Evolutionary conservation across 1,284 basidiomycete species (phyloP).

Genomic region (Vanrija pseudolonga): DNA sequence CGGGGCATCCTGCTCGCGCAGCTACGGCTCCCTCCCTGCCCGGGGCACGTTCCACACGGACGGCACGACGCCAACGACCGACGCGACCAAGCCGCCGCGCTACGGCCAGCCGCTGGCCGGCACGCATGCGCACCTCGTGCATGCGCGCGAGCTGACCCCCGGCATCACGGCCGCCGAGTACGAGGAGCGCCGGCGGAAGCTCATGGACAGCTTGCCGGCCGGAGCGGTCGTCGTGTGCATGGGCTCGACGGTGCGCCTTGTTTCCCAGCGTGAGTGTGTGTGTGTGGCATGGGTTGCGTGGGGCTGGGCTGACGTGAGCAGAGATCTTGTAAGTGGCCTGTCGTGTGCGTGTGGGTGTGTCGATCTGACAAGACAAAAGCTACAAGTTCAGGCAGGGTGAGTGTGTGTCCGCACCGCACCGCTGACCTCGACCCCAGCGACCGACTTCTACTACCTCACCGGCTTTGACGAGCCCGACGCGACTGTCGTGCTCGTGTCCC

Average conservation of each 20-base stretch:
- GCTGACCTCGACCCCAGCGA: constrained; percentile 53
- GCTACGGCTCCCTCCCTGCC: no score
- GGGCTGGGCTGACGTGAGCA: constrained; percentile 23
- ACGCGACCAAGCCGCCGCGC: constrained; percentile 57
- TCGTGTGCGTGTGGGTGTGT: neutral
- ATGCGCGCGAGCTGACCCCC: constrained; percentile 69
- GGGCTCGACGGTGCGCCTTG: constrained; percentile 77
- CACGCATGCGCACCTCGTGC: constrained; percentile 76
- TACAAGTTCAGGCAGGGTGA: constrained; percentile 84
- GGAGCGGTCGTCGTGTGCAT: constrained; percentile 74
- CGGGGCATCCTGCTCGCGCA: no score
- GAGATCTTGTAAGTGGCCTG: constrained; percentile 55
- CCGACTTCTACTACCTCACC: constrained; percentile 90
- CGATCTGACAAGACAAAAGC: constrained; percentile 49
- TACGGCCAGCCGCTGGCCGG: constrained; percentile 72
- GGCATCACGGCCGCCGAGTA: constrained; percentile 81
- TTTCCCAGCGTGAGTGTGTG: constrained; percentile 70
- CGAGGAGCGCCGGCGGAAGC: constrained; percentile 64
- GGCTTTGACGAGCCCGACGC: constrained; percentile 93
- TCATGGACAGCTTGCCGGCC: constrained; percentile 76
- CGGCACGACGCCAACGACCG: no score
- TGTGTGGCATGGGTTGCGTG: neutral
- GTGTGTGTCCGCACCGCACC: constrained; percentile 1
- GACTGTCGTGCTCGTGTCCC: constrained; percentile 64
- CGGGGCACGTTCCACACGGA: no score